Evolutionary conservation across 805 yeast species (phyloP), one percentile per base, ranked within the genome.

Genomic region (Cyberlindnera xylosilytica): DNA sequence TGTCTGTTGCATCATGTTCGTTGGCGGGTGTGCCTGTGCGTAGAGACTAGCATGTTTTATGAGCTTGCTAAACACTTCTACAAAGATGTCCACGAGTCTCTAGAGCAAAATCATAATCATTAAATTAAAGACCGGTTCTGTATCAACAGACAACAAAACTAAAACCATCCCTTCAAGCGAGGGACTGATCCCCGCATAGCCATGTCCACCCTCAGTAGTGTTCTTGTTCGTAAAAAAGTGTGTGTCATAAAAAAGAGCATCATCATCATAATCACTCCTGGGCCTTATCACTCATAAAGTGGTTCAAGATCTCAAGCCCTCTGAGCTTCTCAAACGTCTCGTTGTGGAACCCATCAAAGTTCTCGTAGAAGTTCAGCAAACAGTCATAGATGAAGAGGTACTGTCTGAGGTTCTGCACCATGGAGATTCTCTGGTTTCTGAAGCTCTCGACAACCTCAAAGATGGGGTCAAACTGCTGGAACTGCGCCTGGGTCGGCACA

Each of bases 391-490:
- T 82, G 47, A 81, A 72, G 18, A 83, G 68, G 52, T 75, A 85
- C 62, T 87, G 96, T 45, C 83, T 79, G 45, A 86, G 70, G 54
- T 79, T 83, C 58, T 87, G 95, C 12, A 87, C 95, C 93, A 87
- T 87, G 5, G 89, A 80, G 20, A 87, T 70, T 50, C 96, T 65
- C 61, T 86, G 93, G 47, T 77, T 74, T 51, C 96, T 70, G 54
- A 87, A 78, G 39, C 70, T 73, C 51, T 81, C 78, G 11, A 87
- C 82, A 4, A 79, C 74, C 50, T 79, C 73, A 52, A 73, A 79
- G 3, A 87, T 69, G 19, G 55, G 47, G 38, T 54, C 58, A 68
- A 43, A 83, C 68, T 84, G 91, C 24, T 39, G 19, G n/a, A 30
- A 17, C 9, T 35, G 17, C 8, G 15, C 18, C 22, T n/a, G 53